Evolutionary conservation across 2,329 filamentous ascomycete genomes (phyloP), one percentile per base, ranked within the genome.

Genomic region (Coniochaeta prunicola): DNA sequence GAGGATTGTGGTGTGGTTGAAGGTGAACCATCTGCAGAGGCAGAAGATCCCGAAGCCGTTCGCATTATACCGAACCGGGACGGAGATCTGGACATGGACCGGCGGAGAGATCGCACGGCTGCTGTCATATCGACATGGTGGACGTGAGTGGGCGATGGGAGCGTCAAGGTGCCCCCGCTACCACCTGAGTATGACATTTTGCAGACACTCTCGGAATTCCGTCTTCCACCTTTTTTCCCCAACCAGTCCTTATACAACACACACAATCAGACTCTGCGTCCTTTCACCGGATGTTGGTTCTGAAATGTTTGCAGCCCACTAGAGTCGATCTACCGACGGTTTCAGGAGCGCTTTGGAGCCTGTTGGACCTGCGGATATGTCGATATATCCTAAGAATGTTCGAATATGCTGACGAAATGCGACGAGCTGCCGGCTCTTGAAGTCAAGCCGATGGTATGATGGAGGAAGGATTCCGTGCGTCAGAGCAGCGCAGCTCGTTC

Each of bases 31-130:
- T 81, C 79, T 1, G 30, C n/a, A 53, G 82, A 83, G 54, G 79
- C 80, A 53, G 54, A 28, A 42, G 54, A 38, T 21, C 19, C 33
- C 13, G 54, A 73, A 57, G 76, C 67, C 61, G 76, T 64, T 64
- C 74, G 67, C 67, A 75, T 71, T 36, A 96, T 77, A 59, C 84
- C 81, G 71, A 94, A 93, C 72, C 94, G 96, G 33, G 93, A 96
- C 12, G 93, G 93, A n/a, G 93, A 97, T 67, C 92, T 85, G 59
- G 92, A 97, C 63, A 97, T 80, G 28, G 93, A 96, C 66, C 91
- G 89, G 64, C 92, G 84, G 60, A 97, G 80, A 67, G 91, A 90
- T 69, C 91, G 85, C 63, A 96, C 89, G 56, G 90, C 86, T 62
- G 89, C 88, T 58, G 70, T 70, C 64, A 91, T 86, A 76, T 96